Base-by-base conservation (phyloP, 2,329 filamentous ascomycete genomes). In the Diplodia scrobiculata region DNA sequence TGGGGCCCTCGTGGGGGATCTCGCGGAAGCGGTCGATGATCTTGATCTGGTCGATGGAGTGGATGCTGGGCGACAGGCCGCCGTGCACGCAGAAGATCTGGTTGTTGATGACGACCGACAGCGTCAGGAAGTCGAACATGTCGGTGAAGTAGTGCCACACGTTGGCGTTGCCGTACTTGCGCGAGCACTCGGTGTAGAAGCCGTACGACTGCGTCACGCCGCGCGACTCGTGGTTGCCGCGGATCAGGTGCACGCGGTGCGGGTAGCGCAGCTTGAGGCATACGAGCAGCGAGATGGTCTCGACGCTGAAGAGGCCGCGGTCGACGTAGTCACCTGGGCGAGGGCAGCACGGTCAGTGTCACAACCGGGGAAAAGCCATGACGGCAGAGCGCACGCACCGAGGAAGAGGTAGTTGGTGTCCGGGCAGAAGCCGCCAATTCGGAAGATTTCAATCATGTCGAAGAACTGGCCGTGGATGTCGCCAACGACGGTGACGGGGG, bases 111-210 rank as follows among this genome's bases (percentile, higher is more conserved):
- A 99, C 94, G 68, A 98, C 96, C 73, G 91, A 96, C 66, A 99
- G 83, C 7, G 94, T 98, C 69, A 99, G 84, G 78, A 96, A 99
- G 80, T 99, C 95, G 79, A 99, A 99, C 93, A 99, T 98, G 81
- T 99, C 95, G 70, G 95, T 99, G 77, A 99, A 99, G 78, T 98
- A 95, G 79, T 99, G 95, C 95, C 95, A 99, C 25, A 99, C 95
- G 73, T 95, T 97, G 69, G 95, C 92, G 75, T 97, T 98, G 76
- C 95, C 95, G 79, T 99, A 99, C 80, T 99, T 99, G 71, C 95
- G 89, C 21, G 91, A 92, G 79, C 95, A 99, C 77, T 99, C 95
- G 25, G 95, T 98, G 77, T 99, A 99, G 81, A 99, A 99, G 66
- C 95, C 95, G 79, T 99, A 99, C 32, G 94, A 98, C 79, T 99